Base-by-base conservation (phyloP, 148 eudicot species). In the Rhododendron vialii region DNA sequence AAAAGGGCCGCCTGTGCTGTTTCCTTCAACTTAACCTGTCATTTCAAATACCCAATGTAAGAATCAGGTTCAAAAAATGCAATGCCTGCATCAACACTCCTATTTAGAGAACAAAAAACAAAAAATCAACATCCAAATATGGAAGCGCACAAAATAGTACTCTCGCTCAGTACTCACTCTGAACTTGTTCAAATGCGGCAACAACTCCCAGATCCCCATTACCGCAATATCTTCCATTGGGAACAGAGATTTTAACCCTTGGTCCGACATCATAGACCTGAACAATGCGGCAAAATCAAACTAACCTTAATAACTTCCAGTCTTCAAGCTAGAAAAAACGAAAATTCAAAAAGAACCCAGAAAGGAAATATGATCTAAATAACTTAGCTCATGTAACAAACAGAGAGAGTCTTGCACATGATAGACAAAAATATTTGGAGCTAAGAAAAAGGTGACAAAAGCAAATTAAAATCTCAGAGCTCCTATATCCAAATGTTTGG, bases 201-300 rank as follows among this genome's bases (percentile, higher is more conserved):
- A 36, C 87, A 97, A 84, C 91, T 97, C 99, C 99, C 96, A 95
- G 57, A 95, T 92, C 61, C 99, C 99, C 99, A 97, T 97, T 9
- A 97, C 96, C 48, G 98, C 88, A 86, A 97, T 93, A 89, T 97
- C 99, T 84, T 97, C 99, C 88, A 97, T 95, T 28, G 96, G 98
- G 82, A 95, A 97, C 81, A 94, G 83, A 84, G 98, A 92, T 81
- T 85, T 88, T 48, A 97, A 90, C 51, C 98, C 98, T 84, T 94
- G 96, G 75, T 89, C 90, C 51, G 92, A 87, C 99, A 95, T 97
- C 94, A 89, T 83, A 50, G 86, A 88, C 88, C 99, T 97, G 88
- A 61, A 76, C 24, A 84, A 73, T 47, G 85, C 69, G 63, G 18
- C 20, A 63, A 78, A 53, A 17, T 57, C 63, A 57, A 57, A 57